These are phyloP conservation scores for Leishmania tarentolae DNA, from an alignment of 208 protist species.

Conservation along the genomic window DNA sequence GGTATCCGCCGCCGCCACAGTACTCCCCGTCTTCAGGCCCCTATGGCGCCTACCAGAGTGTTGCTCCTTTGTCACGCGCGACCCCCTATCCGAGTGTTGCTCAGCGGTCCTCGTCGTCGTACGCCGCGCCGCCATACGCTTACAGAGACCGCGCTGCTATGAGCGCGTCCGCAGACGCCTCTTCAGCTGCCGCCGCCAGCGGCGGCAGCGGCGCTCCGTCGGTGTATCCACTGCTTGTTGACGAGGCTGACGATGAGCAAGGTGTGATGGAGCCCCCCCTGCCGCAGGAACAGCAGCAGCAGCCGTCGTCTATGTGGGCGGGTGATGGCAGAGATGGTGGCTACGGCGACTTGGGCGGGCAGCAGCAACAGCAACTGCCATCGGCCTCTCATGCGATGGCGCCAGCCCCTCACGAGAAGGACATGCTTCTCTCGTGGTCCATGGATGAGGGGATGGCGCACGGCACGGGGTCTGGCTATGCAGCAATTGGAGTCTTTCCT, in stretches of 20 bases:
- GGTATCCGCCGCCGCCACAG: slow-evolving; percentile 1
- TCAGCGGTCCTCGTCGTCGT: not conserved
- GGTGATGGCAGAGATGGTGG: not conserved
- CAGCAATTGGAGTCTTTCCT: not conserved
- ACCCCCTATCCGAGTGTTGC: not conserved
- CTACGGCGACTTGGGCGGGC: not conserved
- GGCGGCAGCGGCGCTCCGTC: not conserved
- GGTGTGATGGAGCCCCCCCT: not conserved
- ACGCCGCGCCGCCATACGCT: slow-evolving; percentile 2
- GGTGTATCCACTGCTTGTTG: slow-evolving; percentile 25
- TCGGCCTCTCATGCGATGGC: not conserved
- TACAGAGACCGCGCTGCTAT: not conserved
- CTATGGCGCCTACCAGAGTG: not conserved
- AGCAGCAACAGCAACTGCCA: slow-evolving; percentile 2
- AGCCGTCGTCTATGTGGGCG: not conserved
- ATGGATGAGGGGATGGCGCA: slow-evolving; percentile 21
- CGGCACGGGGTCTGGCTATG: not conserved
- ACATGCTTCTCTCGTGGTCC: slow-evolving; percentile 25
- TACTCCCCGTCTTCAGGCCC: slow-evolving; percentile 2
- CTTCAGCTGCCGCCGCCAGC: not conserved
- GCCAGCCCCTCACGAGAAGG: slow-evolving; percentile 6
- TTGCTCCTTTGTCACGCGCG: not conserved
- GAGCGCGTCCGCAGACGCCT: not conserved
- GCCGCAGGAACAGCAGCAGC: slow-evolving; percentile 6
- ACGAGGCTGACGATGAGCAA: slow-evolving; percentile 20